Conservation (phyloP, 805 yeast genomes). For the Saccharomycopsis javanensis region DNA sequence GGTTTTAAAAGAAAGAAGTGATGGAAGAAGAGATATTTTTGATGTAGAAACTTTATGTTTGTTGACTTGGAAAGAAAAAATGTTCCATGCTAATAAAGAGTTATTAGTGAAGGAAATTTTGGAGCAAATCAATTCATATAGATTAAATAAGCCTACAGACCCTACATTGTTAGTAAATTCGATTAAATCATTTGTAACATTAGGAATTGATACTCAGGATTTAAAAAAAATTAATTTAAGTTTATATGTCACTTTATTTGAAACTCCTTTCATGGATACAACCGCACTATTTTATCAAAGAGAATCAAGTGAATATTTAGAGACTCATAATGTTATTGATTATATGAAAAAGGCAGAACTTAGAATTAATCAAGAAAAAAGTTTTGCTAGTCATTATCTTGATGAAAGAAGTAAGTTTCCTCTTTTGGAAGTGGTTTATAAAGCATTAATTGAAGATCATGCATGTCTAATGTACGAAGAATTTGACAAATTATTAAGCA, state of each 20-base stretch:
- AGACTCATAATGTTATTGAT: slow-evolving; percentile 75
- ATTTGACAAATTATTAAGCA: slow-evolving; percentile 64
- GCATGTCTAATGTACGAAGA: slow-evolving; percentile 68
- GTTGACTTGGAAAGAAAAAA: slow-evolving; percentile 75
- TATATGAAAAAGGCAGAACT: slow-evolving; percentile 81
- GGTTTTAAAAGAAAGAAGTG: slow-evolving; percentile 93
- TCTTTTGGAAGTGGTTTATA: slow-evolving; percentile 65
- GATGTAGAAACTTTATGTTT: slow-evolving; percentile 87
- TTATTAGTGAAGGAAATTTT: slow-evolving; percentile 61
- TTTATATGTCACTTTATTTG: slow-evolving; percentile 75
- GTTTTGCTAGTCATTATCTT: slow-evolving; percentile 65
- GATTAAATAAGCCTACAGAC: slow-evolving; percentile 68
- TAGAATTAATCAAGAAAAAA: slow-evolving; percentile 74
- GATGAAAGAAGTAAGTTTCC: slow-evolving; percentile 79
- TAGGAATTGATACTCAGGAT: slow-evolving; percentile 88
- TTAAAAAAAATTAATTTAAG: slow-evolving; percentile 74
- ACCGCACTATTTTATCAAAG: slow-evolving; percentile 42
- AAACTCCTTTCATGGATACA: slow-evolving; percentile 60
- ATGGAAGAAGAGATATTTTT: slow-evolving; percentile 80
- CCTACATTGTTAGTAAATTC: slow-evolving; percentile 59
- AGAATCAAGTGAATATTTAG: slow-evolving; percentile 60
- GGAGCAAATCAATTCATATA: slow-evolving; percentile 63
- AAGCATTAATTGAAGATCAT: slow-evolving; percentile 69
- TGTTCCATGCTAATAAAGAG: slow-evolving; percentile 61
- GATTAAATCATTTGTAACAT: slow-evolving; percentile 74